Evolutionary conservation across 73 alveolate genomes (phyloP), one percentile per base, ranked within the genome.

Genomic region (Breviolum minutum): DNA sequence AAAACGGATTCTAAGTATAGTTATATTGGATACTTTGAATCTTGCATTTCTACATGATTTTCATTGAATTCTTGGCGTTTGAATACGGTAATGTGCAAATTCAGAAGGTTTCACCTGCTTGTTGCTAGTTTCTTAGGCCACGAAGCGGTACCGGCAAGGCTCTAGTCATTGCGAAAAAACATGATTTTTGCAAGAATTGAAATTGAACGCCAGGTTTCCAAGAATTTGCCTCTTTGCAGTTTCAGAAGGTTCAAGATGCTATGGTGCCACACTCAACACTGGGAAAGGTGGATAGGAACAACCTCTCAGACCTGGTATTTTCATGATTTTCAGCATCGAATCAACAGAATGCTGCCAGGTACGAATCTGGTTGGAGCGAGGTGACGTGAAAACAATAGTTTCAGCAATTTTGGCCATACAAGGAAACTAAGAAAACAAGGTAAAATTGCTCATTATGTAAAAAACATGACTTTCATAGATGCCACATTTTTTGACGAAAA

Each of bases 331-430:
- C 77, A 68, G 66, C 62, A 79, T 32, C 8, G 61, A 9, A 12
- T 10, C 66, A 27, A 8, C 3, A 68, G 27, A 6, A 6, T 27
- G 64, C 71, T 8, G 76, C 83, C 62, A 89, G 95, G 95, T 90
- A 29, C 96, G 87, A 8, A 70, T 90, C 74, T 90, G 96, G 96
- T 76, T 90, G 30, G 86, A 90, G 63, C 87, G 87, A 54, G 96
- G 96, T 76, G 62, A 14, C 54, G 54, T 40, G 5, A 40, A 40
- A 40, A 40, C n/a, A 40, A 3, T 40, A 40, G 5, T 0, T 40
- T 40, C 54, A 40, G 3, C 54, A 40, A 40, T 40, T 40, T 40
- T 40, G 54, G 54, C 54, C 54, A 40, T 40, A 0, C 0, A 40
- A 40, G 54, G 54, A 40, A 40, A 20, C 20, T n/a, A n/a, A n/a